Conservation (phyloP, 148 eudicot species). For the Drosera capensis region DNA sequence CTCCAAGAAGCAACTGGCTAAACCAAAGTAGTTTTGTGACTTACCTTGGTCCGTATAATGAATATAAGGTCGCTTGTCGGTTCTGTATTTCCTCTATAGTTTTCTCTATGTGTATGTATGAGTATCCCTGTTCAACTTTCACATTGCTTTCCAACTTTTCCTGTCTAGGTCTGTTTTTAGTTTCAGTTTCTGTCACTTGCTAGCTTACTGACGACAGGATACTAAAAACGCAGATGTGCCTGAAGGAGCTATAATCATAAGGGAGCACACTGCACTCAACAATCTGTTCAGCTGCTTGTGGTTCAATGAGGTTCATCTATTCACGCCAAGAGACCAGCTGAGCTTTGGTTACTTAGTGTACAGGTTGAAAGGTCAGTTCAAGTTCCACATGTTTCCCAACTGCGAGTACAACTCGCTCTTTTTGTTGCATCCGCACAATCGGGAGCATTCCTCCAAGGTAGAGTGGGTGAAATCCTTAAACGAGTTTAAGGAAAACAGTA, state of each 20-base stretch:
- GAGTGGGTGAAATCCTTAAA: constrained; percentile 80
- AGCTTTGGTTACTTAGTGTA: constrained; percentile 89
- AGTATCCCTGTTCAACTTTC: too few relatives aligned
- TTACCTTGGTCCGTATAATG: too few relatives aligned
- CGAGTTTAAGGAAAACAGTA: constrained; percentile 48
- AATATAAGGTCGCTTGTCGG: too few relatives aligned
- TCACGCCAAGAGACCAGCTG: constrained; percentile 93
- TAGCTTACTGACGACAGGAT: background rate
- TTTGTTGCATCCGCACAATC: constrained; percentile 72
- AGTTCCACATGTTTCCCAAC: constrained; percentile 80
- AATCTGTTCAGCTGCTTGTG: constrained; percentile 90
- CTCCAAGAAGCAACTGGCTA: too few relatives aligned
- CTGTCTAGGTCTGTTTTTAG: background rate
- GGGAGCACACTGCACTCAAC: constrained; percentile 70
- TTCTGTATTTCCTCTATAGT: too few relatives aligned
- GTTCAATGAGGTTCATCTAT: constrained; percentile 93
- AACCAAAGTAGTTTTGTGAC: too few relatives aligned
- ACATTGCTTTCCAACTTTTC: too few relatives aligned
- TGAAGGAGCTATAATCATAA: constrained; percentile 85
- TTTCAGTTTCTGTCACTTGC: background rate
- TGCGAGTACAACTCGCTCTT: constrained; percentile 84
- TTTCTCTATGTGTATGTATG: too few relatives aligned
- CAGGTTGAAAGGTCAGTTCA: constrained; percentile 47
- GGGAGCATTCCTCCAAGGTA: constrained; percentile 86
- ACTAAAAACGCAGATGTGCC: constrained; percentile 75